Base-by-base conservation (phyloP, 208 protist genomes). In the Phytomonas serpens region DNA sequence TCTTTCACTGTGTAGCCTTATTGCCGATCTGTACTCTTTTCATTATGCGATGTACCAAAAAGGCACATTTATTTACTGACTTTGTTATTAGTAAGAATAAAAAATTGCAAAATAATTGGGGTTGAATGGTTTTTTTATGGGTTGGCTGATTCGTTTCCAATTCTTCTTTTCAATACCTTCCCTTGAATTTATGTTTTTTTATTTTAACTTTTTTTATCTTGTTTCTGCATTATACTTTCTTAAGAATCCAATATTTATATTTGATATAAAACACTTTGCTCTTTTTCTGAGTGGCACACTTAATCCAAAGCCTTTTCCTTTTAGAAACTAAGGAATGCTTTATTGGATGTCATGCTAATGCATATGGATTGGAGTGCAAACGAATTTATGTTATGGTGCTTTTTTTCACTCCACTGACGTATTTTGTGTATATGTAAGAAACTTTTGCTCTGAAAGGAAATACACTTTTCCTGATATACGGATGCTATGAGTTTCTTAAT, bases 21-120 rank as follows among this genome's bases (percentile, higher is more conserved):
- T 71, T 62, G 4, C 40, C n/a, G 16, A 16, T 23, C 51, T 74
- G 52, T 61, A 27, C 40, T 73, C 32, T 71, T 63, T 77, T 69
- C 31, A 34, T 13, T 37, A 69, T 11, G 40, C 7, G 4, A 47
- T 47, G 40, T 47, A 47, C 40, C 3, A 16, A 47, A 3, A 19
- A 47, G 9, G 11, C 62, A 72, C 6, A 64, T 42, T 64, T 61
- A 29, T 37, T 64, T 27, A 23, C 14, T 62, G 11, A 72, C 30
- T 72, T 30, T 65, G 62, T 64, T 47, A 62, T 30, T 64, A 51
- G 19, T 42, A 73, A 40, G 31, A 61, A 47, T 47, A 69, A 68
- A 64, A 69, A 68, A 33, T 14, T 23, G 1, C 40, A 61, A 36
- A 69, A 31, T 27, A 27, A 42, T 75, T 63, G 61, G 31, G 40